Conservation (phyloP, 768 basidiomycete species). For the Leccinum imitatum region DNA sequence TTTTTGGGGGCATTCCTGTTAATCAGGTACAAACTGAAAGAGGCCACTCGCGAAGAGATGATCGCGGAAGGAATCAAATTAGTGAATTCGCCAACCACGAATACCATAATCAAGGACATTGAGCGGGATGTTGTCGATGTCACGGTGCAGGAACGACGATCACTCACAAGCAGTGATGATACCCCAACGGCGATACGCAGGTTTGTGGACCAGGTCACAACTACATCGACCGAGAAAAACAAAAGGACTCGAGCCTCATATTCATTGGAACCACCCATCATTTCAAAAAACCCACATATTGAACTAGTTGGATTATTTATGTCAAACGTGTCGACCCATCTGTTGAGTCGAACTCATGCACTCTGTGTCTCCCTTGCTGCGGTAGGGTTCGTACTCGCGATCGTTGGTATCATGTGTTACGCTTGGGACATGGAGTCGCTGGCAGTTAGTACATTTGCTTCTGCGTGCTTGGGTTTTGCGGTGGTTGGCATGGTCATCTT, state of each 20-base stretch:
- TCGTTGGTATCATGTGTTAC: conserved; percentile 50
- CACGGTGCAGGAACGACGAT: neutral
- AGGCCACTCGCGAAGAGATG: conserved; percentile 49
- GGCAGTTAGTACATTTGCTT: conserved; percentile 46
- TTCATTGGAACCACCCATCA: conserved; percentile 32
- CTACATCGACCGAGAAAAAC: neutral
- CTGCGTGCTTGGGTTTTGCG: conserved; percentile 38
- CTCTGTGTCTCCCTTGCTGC: conserved; percentile 48
- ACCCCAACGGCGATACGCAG: neutral
- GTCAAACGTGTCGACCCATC: conserved; percentile 37
- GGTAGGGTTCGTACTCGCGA: conserved; percentile 49
- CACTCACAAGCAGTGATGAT: neutral
- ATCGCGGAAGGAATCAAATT: conserved; percentile 34
- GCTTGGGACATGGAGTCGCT: conserved; percentile 49
- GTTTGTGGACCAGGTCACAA: neutral
- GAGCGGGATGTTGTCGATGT: conserved; percentile 10
- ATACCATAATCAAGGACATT: conserved; percentile 11
- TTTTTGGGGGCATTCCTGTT: conserved; percentile 59
- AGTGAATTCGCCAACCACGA: conserved; percentile 24
- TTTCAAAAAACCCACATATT: conserved; percentile 48
- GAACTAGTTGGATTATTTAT: conserved; percentile 51
- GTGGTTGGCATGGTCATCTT: conserved; percentile 23
- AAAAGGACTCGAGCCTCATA: conserved; percentile 1
- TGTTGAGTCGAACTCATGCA: conserved; percentile 49
- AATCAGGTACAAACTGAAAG: conserved; percentile 52